Percentiles rank a stretch among this genome's conserved stretches.
These are phyloP conservation scores for Claviceps sp. DNA, from an alignment of 2,329 filamentous ascomycete species.

Conservation along the genomic window DNA sequence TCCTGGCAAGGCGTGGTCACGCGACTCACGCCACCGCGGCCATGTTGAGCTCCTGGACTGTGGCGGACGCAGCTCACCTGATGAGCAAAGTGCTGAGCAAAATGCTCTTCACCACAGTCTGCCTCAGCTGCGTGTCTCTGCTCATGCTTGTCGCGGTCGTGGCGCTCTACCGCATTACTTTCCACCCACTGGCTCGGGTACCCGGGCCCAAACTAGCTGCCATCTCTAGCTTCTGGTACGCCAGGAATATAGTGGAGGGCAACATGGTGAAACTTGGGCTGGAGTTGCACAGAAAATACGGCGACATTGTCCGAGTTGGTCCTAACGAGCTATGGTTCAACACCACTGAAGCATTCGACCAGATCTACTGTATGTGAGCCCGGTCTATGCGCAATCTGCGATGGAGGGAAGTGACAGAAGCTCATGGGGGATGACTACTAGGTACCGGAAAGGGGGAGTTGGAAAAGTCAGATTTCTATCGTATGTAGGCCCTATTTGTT, in stretches of 20 bases:
- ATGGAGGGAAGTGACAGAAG: neutral
- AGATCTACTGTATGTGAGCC: constrained; percentile 30
- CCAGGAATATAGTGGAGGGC: constrained; percentile 30
- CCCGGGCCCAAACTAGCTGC: constrained; percentile 35
- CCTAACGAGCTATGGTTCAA: constrained; percentile 41
- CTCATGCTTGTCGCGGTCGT: constrained; percentile 9
- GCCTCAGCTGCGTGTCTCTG: neutral
- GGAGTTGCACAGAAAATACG: constrained; percentile 32
- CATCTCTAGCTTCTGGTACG: constrained; percentile 34
- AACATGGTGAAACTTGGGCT: constrained; percentile 26
- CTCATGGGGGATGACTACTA: constrained; percentile 10
- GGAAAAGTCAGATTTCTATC: constrained; percentile 39
- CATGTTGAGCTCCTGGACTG: neutral
- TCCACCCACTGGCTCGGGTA: constrained; percentile 30
- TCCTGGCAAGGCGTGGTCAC: neutral
- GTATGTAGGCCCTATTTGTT: constrained; percentile 18
- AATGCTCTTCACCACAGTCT: neutral
- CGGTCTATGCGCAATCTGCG: neutral
- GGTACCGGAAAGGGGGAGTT: constrained; percentile 30
- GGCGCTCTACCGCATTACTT: constrained; percentile 22
- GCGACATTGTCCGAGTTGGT: constrained; percentile 36
- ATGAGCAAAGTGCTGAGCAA: neutral
- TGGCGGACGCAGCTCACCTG: neutral
- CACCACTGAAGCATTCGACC: constrained; percentile 31
- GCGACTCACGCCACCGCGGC: neutral